Conservation (phyloP, 2,329 filamentous ascomycete genomes). For the Bretziella fagacearum region DNA sequence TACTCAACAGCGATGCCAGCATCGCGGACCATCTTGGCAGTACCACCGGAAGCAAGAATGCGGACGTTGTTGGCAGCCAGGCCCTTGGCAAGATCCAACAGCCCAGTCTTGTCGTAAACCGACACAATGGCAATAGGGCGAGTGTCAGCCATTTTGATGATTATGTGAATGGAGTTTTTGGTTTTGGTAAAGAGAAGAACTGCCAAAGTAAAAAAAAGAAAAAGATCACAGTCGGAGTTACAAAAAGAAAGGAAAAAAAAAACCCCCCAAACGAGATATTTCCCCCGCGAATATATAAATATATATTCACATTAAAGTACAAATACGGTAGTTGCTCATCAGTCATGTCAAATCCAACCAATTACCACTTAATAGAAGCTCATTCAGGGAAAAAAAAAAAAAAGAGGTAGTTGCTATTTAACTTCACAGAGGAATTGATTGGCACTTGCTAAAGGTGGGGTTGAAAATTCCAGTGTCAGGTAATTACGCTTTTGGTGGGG, state of each 20-base stretch:
- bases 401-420: conserved; percentile 1
- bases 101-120: conserved; percentile 96
- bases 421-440: neutral
- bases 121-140: conserved; percentile 75
- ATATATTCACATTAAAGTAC: too few species aligned
- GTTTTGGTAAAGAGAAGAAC: conserved; percentile 6
- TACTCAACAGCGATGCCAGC: conserved; percentile 91
- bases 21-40: conserved; percentile 89
- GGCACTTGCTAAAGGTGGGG: conserved; percentile 11
- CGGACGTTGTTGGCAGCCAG: conserved; percentile 78
- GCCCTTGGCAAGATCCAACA: conserved; percentile 82
- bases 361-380: too few species aligned
- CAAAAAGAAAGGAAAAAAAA: conserved; percentile 4
- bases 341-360: too few species aligned
- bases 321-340: too few species aligned
- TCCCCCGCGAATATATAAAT: neutral
- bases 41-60: conserved; percentile 86
- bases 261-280: neutral
- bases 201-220: conserved; percentile 13
- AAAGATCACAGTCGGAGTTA: conserved; percentile 10
- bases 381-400: neutral
- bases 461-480: conserved; percentile 9
- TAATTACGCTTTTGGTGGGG: neutral
- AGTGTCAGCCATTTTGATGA: conserved; percentile 23
- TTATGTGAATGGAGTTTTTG: neutral